These are phyloP conservation scores for Aspergillus carlsbadensis DNA, from an alignment of 495 filamentous ascomycete genomes.

Conservation along the genomic window DNA sequence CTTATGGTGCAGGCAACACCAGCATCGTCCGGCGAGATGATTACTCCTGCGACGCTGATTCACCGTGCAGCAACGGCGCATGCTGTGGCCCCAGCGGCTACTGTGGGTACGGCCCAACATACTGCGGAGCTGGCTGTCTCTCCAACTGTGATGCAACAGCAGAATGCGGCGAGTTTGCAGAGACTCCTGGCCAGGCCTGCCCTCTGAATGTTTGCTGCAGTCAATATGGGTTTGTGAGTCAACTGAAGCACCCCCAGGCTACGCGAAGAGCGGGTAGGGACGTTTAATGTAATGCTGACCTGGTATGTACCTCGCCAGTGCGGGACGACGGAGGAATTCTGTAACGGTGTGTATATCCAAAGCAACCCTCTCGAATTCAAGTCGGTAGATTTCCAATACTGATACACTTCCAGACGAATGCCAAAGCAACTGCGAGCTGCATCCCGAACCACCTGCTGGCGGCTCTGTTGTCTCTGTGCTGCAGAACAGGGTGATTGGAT, in stretches of 20 bases:
- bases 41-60: not conserved
- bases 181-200: constrained; percentile 18
- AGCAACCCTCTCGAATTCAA: too few relatives aligned
- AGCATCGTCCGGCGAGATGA: too few relatives aligned
- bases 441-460: not conserved
- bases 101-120: constrained; percentile 8
- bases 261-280: too few relatives aligned
- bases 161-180: constrained; percentile 31
- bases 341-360: constrained; percentile 25
- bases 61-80: constrained; percentile 3
- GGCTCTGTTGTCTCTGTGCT: not conserved
- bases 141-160: constrained; percentile 33
- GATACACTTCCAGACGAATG: too few relatives aligned
- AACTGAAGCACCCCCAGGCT: too few relatives aligned
- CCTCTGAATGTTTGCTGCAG: constrained; percentile 34
- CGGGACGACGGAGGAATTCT: constrained; percentile 47
- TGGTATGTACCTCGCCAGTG: too few relatives aligned
- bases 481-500: not conserved
- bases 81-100: constrained; percentile 8
- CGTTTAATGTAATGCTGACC: too few relatives aligned
- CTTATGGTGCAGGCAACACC: too few relatives aligned
- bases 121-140: constrained; percentile 5
- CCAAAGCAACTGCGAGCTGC: constrained; percentile 13
- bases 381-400: too few relatives aligned
- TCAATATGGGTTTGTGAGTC: constrained; percentile 26